Conservation (phyloP, 176 grass and related monocot genomes). For the Aegilops tauschii region DNA sequence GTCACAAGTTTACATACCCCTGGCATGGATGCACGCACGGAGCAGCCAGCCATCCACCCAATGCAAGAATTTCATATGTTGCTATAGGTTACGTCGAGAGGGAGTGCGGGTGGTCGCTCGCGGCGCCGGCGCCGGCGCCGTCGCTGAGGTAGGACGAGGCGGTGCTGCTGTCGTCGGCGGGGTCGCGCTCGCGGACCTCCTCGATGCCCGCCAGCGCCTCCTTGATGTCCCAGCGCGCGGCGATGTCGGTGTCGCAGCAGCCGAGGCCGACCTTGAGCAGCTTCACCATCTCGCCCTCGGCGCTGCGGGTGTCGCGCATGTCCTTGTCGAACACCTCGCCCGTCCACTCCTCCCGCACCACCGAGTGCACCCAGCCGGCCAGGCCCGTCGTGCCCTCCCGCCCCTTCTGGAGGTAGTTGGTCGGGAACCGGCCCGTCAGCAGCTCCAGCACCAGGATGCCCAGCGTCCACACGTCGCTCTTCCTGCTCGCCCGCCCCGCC, state of each 20-base stretch:
- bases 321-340: conserved; percentile 74
- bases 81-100: not conserved
- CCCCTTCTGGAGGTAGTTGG: conserved; percentile 57
- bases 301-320: conserved; percentile 44
- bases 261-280: conserved; percentile 76
- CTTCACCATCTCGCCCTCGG: conserved; percentile 86
- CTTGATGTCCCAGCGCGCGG: conserved; percentile 50
- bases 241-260: conserved; percentile 69
- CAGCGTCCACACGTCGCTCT: conserved; percentile 96
- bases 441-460: conserved; percentile 81
- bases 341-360: conserved; percentile 72
- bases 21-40: not conserved
- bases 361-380: conserved; percentile 76
- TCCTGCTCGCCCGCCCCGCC: conserved; percentile 39
- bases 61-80: not conserved
- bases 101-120: not conserved
- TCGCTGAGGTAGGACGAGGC: conserved; percentile 38
- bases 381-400: conserved; percentile 48
- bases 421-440: conserved; percentile 78
- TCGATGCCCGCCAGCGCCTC: conserved; percentile 60
- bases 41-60: not conserved
- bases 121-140: not conserved
- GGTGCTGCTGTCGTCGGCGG: conserved; percentile 40
- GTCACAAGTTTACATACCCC: not conserved
- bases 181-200: conserved; percentile 51